Percentiles rank a stretch among this genome's conserved stretches.
Evolutionary conservation across 306 rosid genomes (phyloP).

Genomic region (Prunus persica): DNA sequence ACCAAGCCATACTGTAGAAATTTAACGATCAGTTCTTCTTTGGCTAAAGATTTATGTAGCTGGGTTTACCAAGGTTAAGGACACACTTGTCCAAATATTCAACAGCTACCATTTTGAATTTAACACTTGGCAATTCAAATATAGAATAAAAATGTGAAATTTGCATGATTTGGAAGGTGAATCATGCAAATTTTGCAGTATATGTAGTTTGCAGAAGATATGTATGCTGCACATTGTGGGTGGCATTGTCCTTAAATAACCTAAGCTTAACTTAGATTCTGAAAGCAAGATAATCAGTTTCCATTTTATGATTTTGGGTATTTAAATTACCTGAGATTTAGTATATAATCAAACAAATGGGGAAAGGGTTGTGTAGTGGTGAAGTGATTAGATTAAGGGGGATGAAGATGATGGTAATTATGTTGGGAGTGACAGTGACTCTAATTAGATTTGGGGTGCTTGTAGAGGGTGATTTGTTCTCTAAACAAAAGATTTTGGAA

Average conservation of each 20-base stretch:
- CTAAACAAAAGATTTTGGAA: slow-evolving; percentile 37
- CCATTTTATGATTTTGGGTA: neutral
- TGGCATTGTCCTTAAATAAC: neutral
- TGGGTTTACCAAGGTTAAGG: too few relatives aligned
- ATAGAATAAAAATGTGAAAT: slow-evolving; percentile 17
- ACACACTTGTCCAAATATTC: too few relatives aligned
- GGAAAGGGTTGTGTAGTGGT: slow-evolving; percentile 6
- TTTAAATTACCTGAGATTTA: neutral
- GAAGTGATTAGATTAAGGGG: slow-evolving; percentile 7
- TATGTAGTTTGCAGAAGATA: too few relatives aligned
- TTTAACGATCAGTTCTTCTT: too few relatives aligned
- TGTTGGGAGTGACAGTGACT: slow-evolving; percentile 24
- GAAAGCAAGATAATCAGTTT: neutral
- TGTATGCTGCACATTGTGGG: neutral
- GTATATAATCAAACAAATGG: slow-evolving; percentile 2
- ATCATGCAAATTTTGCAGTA: slow-evolving; percentile 39
- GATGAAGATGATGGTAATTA: slow-evolving; percentile 8
- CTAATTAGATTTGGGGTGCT: slow-evolving; percentile 13
- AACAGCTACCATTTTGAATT: too few relatives aligned
- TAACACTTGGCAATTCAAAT: neutral
- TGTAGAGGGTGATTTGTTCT: slow-evolving; percentile 24
- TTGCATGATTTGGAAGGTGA: slow-evolving; percentile 41
- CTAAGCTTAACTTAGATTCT: too few relatives aligned
- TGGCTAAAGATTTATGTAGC: too few relatives aligned
- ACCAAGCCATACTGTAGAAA: too few relatives aligned